phyloP scores from a whole-genome alignment of 257 asterid genomes.

The Nyctanthes arbortristis region DNA sequence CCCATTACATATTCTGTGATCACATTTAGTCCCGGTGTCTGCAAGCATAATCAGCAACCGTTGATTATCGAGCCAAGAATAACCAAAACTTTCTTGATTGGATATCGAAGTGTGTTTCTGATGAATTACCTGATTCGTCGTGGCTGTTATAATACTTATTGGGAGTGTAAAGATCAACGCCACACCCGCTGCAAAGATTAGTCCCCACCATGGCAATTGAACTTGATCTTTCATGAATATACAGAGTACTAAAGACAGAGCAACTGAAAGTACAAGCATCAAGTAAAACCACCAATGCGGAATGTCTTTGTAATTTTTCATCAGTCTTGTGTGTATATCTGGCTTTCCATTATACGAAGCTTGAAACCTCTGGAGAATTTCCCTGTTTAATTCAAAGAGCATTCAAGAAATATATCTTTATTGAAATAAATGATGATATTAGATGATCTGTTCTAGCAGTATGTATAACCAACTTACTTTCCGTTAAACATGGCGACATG shows the following conservation, averaged over 20 bases:
- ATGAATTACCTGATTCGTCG: slow-evolving; percentile 80
- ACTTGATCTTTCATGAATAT: slow-evolving; percentile 58
- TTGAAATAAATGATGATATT: not conserved
- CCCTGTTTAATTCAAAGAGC: slow-evolving; percentile 33
- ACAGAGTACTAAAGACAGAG: slow-evolving; percentile 51
- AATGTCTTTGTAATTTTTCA: slow-evolving; percentile 63
- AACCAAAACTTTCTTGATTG: too few species aligned
- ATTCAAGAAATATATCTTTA: not conserved
- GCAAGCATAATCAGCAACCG: not conserved
- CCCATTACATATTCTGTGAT: slow-evolving; percentile 73
- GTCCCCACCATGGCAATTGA: slow-evolving; percentile 91
- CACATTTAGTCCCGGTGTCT: slow-evolving; percentile 75
- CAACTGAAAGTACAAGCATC: slow-evolving; percentile 40
- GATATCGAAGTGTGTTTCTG: too few species aligned
- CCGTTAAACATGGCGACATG: slow-evolving; percentile 80
- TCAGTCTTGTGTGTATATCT: slow-evolving; percentile 69
- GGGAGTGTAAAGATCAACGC: slow-evolving; percentile 70
- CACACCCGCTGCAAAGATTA: slow-evolving; percentile 41
- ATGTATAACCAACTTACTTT: slow-evolving; percentile 62
- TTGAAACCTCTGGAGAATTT: slow-evolving; percentile 35
- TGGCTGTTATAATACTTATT: slow-evolving; percentile 67
- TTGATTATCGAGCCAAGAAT: too few species aligned
- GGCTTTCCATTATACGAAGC: slow-evolving; percentile 41
- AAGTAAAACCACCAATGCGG: slow-evolving; percentile 76
- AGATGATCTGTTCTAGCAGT: too few species aligned